Evolutionary conservation across 441 rosid genomes (phyloP).

Genomic region (Omphalea diandra): DNA sequence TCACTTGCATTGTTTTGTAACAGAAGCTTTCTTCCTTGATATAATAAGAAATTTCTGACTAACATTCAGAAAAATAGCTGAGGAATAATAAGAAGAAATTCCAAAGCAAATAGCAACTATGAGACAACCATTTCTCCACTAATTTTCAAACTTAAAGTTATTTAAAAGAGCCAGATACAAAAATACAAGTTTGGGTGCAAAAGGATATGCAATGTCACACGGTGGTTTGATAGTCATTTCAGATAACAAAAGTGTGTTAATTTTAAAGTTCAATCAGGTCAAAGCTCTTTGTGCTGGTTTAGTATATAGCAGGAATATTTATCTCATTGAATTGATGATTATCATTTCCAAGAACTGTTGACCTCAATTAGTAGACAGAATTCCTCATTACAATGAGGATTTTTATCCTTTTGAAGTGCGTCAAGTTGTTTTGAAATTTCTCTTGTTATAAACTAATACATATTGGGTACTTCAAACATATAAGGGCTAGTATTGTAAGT

Average conservation of each 20-base stretch:
- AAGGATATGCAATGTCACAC: too few relatives aligned
- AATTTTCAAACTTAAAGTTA: not conserved
- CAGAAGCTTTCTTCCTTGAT: not conserved
- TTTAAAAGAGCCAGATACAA: not conserved
- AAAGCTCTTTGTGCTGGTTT: too few relatives aligned
- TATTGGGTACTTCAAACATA: not conserved
- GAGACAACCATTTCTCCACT: not conserved
- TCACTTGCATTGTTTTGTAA: slow-evolving; percentile 9
- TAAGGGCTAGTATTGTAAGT: not conserved
- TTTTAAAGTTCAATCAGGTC: too few relatives aligned
- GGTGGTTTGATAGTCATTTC: too few relatives aligned
- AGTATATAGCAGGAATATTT: too few relatives aligned
- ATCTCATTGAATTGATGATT: too few relatives aligned
- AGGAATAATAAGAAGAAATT: not conserved
- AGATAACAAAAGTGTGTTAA: too few relatives aligned
- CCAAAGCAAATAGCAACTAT: not conserved
- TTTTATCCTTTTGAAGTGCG: too few relatives aligned
- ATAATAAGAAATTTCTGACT: not conserved
- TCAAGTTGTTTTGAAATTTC: too few relatives aligned
- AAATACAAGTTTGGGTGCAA: not conserved
- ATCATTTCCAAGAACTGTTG: too few relatives aligned
- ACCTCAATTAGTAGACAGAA: too few relatives aligned
- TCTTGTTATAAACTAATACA: not conserved
- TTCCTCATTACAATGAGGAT: too few relatives aligned
- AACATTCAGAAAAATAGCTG: not conserved